Conservation (phyloP, 805 yeast genomes). For the Starmera quercuum region DNA sequence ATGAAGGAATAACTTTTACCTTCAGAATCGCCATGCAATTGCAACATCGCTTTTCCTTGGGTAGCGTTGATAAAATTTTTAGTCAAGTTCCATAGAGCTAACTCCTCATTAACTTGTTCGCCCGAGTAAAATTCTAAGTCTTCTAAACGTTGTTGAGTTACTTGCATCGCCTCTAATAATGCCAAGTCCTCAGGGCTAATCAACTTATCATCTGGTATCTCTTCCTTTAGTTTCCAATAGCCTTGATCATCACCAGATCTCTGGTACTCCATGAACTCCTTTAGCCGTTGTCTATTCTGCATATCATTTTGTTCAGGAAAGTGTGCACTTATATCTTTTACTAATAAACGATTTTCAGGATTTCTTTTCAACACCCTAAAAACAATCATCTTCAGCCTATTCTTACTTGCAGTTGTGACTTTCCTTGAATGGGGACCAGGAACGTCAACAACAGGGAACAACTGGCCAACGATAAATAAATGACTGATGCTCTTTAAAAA, state of each 20-base stretch:
- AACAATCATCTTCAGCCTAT: constrained; percentile 88
- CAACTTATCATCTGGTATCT: constrained; percentile 69
- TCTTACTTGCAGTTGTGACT: constrained; percentile 87
- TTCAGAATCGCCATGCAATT: constrained; percentile 90
- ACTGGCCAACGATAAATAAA: constrained; percentile 84
- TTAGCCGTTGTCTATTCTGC: constrained; percentile 91
- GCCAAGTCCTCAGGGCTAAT: constrained; percentile 89
- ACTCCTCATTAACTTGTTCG: constrained; percentile 63
- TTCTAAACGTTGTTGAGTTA: constrained; percentile 82
- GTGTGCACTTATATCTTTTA: constrained; percentile 82
- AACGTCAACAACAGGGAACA: constrained; percentile 86
- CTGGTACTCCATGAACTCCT: constrained; percentile 97
- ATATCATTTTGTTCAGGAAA: constrained; percentile 97
- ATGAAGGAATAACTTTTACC: constrained; percentile 85
- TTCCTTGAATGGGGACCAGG: constrained; percentile 98
- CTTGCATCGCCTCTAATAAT: constrained; percentile 84
- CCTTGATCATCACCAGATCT: constrained; percentile 93
- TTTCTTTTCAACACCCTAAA: constrained; percentile 75
- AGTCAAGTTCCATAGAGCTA: constrained; percentile 92
- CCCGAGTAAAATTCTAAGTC: constrained; percentile 59
- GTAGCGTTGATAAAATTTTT: constrained; percentile 88
- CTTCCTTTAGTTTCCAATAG: constrained; percentile 81
- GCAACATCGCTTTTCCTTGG: constrained; percentile 95
- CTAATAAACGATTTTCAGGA: constrained; percentile 67
- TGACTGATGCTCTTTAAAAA: constrained; percentile 63